These are phyloP conservation scores for Sclerotinia glacialis DNA, from an alignment of 2,329 filamentous ascomycete species.

Conservation along the genomic window DNA sequence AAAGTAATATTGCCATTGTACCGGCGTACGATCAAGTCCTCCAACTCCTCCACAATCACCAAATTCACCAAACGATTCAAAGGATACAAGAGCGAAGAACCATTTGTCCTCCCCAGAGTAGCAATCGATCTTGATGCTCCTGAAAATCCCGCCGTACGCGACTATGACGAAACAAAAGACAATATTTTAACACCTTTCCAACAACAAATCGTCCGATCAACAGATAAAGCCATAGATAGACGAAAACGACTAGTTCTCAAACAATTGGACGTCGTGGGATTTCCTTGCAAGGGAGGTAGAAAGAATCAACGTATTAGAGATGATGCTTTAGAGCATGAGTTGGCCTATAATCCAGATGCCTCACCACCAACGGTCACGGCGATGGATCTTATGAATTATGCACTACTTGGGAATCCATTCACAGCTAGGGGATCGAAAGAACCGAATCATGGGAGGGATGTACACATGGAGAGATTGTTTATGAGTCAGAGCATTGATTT, in stretches of 20 bases:
- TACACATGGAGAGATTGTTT: conserved; percentile 9
- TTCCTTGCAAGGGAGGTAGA: not conserved
- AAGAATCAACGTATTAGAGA: conserved; percentile 5
- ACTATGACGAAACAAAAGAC: conserved; percentile 9
- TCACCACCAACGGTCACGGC: not conserved
- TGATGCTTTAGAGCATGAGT: conserved; percentile 13
- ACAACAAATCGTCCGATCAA: not conserved
- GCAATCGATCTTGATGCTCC: conserved; percentile 54
- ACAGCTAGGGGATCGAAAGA: not conserved
- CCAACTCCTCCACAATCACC: not conserved
- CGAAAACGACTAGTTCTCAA: not conserved
- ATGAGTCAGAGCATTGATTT: not conserved
- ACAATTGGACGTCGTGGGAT: not conserved
- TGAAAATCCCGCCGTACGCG: conserved; percentile 43
- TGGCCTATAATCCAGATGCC: conserved; percentile 7
- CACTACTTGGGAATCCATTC: conserved; percentile 29
- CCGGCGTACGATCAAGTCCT: conserved; percentile 17
- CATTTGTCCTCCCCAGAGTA: conserved; percentile 42
- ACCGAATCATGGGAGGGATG: not conserved
- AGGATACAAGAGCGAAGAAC: conserved; percentile 20
- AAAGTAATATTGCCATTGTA: conserved; percentile 24
- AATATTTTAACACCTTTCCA: not conserved
- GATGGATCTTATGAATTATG: conserved; percentile 30
- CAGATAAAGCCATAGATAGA: not conserved
- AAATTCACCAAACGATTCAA: conserved; percentile 24